These are phyloP conservation scores for Adiantum capillusveneris DNA, from an alignment of 75 land plant genomes.

Conservation along the genomic window DNA sequence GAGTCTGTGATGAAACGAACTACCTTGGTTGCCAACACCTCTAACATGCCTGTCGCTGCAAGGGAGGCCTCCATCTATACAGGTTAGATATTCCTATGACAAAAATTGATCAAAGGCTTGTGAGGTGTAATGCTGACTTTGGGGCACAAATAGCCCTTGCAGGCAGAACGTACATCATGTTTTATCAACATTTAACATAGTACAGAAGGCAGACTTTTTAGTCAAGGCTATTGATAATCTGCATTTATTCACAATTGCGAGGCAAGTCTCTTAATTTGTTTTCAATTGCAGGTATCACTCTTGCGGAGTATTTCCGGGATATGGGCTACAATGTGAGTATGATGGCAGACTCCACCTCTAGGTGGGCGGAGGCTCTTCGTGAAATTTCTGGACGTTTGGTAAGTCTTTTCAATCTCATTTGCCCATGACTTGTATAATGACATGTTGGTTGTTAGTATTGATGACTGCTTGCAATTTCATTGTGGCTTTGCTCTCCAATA, in stretches of 20 bases:
- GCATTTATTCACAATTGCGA: background rate
- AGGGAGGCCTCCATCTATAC: constrained; percentile 99
- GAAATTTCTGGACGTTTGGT: constrained; percentile 99
- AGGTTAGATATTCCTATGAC: constrained; percentile 34
- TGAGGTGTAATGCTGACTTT: no score
- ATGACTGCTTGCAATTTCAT: no score
- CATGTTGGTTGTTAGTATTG: no score
- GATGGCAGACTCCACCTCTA: constrained; percentile 99
- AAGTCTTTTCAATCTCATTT: constrained; percentile 17
- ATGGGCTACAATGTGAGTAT: constrained; percentile 99
- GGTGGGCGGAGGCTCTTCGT: constrained; percentile 99
- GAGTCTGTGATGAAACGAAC: constrained; percentile 99
- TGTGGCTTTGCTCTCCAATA: no score
- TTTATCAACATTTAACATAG: no score
- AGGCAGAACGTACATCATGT: no score
- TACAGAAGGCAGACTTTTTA: no score
- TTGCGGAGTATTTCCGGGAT: constrained; percentile 98
- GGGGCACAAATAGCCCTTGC: no score
- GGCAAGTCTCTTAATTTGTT: background rate
- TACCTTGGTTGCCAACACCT: constrained; percentile 97
- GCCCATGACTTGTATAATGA: no score
- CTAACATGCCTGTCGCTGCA: constrained; percentile 99
- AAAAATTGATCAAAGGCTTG: no score
- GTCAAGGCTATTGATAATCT: no score
- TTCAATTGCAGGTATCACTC: constrained; percentile 69